Conservation (phyloP, 1,284 basidiomycete species). For the Cutaneotrichosporon cutaneum region DNA sequence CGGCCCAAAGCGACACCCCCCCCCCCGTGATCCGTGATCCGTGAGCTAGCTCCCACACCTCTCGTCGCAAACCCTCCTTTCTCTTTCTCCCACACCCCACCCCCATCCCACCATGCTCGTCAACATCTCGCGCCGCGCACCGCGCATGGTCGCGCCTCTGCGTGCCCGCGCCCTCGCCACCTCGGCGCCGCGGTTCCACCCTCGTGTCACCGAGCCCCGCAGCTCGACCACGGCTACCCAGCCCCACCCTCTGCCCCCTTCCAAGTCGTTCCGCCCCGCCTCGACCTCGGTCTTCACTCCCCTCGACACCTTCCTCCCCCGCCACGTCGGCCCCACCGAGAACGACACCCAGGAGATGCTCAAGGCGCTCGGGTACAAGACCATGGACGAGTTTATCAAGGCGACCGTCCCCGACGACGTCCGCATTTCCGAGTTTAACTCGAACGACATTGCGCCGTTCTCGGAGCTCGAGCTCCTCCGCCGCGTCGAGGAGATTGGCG, state of each 20-base stretch:
- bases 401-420: conserved; percentile 78
- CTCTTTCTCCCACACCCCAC: conserved; percentile 6
- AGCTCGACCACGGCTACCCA: conserved; percentile 48
- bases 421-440: conserved; percentile 63
- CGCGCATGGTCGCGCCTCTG: conserved; percentile 13
- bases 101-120: conserved; percentile 17
- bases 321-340: conserved; percentile 85
- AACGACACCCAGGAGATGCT: conserved; percentile 77
- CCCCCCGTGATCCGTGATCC: too few relatives aligned
- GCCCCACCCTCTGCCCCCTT: conserved; percentile 44
- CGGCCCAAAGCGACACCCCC: neutral
- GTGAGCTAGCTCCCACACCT: neutral
- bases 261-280: conserved; percentile 39
- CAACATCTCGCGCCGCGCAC: conserved; percentile 23
- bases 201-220: conserved; percentile 24
- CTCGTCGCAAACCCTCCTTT: conserved; percentile 5
- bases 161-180: conserved; percentile 27
- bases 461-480: conserved; percentile 83
- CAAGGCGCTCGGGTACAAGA: conserved; percentile 70
- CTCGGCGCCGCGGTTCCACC: conserved; percentile 24
- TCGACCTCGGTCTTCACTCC: conserved; percentile 63
- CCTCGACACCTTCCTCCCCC: conserved; percentile 80
- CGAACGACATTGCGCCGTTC: conserved; percentile 62
- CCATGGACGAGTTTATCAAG: conserved; percentile 79
- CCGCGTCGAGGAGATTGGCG: conserved; percentile 73